Base-by-base conservation (phyloP, 345 rosid species). In the Acer campestre region DNA sequence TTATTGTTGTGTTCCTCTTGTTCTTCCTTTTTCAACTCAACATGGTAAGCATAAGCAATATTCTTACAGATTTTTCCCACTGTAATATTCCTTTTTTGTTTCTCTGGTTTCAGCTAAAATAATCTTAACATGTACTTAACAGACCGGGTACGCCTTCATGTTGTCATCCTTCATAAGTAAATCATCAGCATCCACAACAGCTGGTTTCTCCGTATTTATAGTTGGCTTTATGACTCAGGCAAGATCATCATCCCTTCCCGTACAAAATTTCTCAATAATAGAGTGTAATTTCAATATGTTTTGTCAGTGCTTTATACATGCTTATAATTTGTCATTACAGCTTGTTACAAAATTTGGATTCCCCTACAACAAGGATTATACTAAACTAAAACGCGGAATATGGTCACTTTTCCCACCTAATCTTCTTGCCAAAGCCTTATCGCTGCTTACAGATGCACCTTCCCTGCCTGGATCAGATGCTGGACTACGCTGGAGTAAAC, bases 321-420 rank as follows among this genome's bases (percentile, higher is more conserved):
- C 71, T 69, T 23, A 18, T 27, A 42, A 42, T 67, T 72, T 46
- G 23, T 75, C 61, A 16, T 80, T 69, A 40, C 88, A 46, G 49
- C 2, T 46, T 46, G 86, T 87, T 48, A 86, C 97, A 14, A 14
- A 71, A 31, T 68, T 2, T 67, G 97, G 95, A 65, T 92, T 90
- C 80, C 94, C 98, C 25, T 95, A 91, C 70, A 80, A 71, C 31
- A 16, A 59, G 0, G 55, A 14, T 2, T 80, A 64, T 22, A 71
- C 89, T 74, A 35, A 22, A 18, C 42, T 71, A 10, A 48, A 85
- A 62, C 86, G 86, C 76, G 38, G 35, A 75, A 53, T 93, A 84
- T 95, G 92, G 98, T 93, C 97, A 38, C 51, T 95, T 16, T 95
- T 89, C 86, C 95, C 97, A 3, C 98, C 98, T 23, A 93, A 92